phyloP scores from a whole-genome alignment of 805 yeast genomes.

The Lachancea sp. region DNA sequence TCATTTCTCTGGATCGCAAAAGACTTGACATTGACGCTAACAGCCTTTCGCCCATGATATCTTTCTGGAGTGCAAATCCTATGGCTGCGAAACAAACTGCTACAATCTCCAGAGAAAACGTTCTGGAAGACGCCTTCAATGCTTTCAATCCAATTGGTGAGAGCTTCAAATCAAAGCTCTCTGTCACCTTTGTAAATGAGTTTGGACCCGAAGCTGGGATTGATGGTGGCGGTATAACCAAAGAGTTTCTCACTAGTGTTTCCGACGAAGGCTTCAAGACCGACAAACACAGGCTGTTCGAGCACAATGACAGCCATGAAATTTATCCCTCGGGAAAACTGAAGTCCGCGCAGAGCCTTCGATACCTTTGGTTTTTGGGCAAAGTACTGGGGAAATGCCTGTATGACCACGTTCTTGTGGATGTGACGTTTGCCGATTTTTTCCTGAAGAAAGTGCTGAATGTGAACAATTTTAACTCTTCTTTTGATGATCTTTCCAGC shows the following conservation, averaged over 20 bases:
- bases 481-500: conserved; percentile 72
- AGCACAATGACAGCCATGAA: conserved; percentile 46
- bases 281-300: conserved; percentile 33
- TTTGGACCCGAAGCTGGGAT: conserved; percentile 74
- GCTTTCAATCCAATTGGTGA: conserved; percentile 49
- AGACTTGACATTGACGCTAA: conserved; percentile 19
- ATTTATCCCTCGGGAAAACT: conserved; percentile 50
- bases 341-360: conserved; percentile 26
- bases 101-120: conserved; percentile 57
- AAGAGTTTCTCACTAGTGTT: conserved; percentile 76
- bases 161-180: conserved; percentile 50
- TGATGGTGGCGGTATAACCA: conserved; percentile 95
- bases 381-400: conserved; percentile 82
- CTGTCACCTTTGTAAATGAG: conserved; percentile 63
- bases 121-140: conserved; percentile 70
- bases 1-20: conserved; percentile 50
- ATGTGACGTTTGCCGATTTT: conserved; percentile 79
- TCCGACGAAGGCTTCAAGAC: conserved; percentile 59
- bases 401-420: conserved; percentile 74
- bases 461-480: conserved; percentile 29
- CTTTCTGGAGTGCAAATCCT: conserved; percentile 14
- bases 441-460: conserved; percentile 66
- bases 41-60: conserved; percentile 8
- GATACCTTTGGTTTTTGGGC: conserved; percentile 59
- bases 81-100: conserved; percentile 33